Evolutionary conservation across 257 asterid genomes (phyloP).

Genomic region (Solanum sparsipilum): DNA sequence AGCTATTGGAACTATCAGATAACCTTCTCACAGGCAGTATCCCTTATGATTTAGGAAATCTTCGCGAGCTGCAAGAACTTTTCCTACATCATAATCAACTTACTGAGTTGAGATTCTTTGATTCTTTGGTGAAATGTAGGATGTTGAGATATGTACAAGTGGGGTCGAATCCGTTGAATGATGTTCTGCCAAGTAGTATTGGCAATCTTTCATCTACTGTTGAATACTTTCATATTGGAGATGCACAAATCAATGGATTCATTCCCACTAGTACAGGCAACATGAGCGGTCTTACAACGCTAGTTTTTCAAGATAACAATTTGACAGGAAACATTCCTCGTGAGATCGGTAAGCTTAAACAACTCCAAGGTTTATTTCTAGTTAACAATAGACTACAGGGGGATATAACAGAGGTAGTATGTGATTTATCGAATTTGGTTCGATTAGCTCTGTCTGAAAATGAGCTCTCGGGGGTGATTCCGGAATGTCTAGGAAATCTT

Average conservation of each 20-base stretch:
- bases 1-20: conserved; percentile 6
- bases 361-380: conserved; percentile 5
- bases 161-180: conserved; percentile 15
- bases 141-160: conserved; percentile 8
- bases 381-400: conserved; percentile 14
- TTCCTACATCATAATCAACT: conserved; percentile 13
- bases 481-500: conserved; percentile 23
- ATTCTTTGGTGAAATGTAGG: conserved; percentile 19
- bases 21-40: conserved; percentile 15
- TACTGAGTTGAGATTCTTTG: conserved; percentile 12
- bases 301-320: not conserved
- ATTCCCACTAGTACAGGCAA: not conserved
- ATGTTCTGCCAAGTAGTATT: conserved; percentile 15
- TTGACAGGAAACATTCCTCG: not conserved
- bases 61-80: conserved; percentile 7
- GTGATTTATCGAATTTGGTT: conserved; percentile 17
- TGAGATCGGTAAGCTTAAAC: not conserved
- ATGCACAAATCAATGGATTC: conserved; percentile 13
- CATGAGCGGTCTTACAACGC: not conserved
- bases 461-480: conserved; percentile 18
- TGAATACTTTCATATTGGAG: conserved; percentile 9
- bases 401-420: conserved; percentile 3
- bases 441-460: conserved; percentile 13
- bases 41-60: conserved; percentile 24
- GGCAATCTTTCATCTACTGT: conserved; percentile 18